phyloP scores from a whole-genome alignment of 306 rosid genomes.

The Cucumis cinereus region DNA sequence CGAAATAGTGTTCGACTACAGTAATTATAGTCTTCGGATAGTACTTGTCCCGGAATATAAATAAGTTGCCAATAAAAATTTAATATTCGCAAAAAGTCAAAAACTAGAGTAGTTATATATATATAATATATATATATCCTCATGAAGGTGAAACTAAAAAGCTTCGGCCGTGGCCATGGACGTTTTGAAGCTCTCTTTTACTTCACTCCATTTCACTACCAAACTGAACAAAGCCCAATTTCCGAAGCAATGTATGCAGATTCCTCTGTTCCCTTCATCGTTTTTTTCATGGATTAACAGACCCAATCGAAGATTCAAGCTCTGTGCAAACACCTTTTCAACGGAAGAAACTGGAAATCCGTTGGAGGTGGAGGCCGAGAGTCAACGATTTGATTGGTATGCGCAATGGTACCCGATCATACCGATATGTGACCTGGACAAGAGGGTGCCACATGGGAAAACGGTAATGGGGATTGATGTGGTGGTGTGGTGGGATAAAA shows the following conservation, averaged over 20 bases:
- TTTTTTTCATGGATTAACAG: conserved; percentile 9
- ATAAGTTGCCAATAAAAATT: too few relatives aligned
- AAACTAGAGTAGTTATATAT: too few relatives aligned
- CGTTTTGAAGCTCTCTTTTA: conserved; percentile 22
- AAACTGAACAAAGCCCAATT: conserved; percentile 11
- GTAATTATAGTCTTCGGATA: too few relatives aligned
- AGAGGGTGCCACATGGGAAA: conserved; percentile 67
- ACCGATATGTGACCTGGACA: conserved; percentile 77
- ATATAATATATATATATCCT: too few relatives aligned
- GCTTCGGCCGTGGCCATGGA: conserved; percentile 51
- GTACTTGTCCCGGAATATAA: too few relatives aligned
- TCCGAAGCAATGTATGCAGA: conserved; percentile 20
- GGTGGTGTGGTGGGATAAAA: conserved; percentile 95
- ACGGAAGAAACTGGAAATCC: conserved; percentile 33
- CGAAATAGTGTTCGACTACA: too few relatives aligned
- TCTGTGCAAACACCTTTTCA: conserved; percentile 25
- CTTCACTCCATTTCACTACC: conserved; percentile 26
- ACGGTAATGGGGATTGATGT: conserved; percentile 67
- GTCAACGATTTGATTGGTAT: conserved; percentile 55
- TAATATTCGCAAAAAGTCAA: too few relatives aligned
- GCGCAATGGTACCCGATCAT: conserved; percentile 79
- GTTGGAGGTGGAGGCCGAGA: conserved; percentile 6
- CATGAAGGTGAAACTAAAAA: too few relatives aligned
- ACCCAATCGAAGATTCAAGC: background rate
- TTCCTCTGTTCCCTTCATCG: conserved; percentile 8